Percentiles rank a stretch among this genome's conserved stretches.
Conservation (phyloP, 1,284 basidiomycete species). For the Chalciporus sp. region DNA sequence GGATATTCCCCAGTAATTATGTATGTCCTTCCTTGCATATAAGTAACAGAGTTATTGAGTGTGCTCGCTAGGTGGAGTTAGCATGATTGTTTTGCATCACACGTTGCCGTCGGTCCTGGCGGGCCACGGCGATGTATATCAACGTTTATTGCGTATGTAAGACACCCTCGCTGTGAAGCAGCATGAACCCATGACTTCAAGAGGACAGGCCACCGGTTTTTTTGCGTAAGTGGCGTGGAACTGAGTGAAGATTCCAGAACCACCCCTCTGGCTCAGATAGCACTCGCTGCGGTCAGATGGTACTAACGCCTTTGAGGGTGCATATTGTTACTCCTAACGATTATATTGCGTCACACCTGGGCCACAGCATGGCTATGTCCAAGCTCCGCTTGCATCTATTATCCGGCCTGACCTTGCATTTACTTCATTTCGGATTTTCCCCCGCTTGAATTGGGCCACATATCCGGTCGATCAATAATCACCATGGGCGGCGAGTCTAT, state of each 20-base stretch:
- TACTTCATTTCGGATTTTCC: conserved; percentile 7
- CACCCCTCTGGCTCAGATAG: conserved; percentile 18
- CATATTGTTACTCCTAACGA: conserved; percentile 20
- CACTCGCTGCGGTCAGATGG: background rate
- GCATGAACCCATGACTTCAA: conserved; percentile 16
- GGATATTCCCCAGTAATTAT: conserved; percentile 85
- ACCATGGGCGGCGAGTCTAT: background rate
- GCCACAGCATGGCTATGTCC: conserved; percentile 20
- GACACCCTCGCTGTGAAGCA: conserved; percentile 21
- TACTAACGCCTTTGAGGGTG: conserved; percentile 20
- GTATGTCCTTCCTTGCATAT: conserved; percentile 46
- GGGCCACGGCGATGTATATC: conserved; percentile 10
- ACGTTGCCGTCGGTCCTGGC: conserved; percentile 3
- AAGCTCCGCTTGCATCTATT: conserved; percentile 9
- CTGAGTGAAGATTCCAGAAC: conserved; percentile 21
- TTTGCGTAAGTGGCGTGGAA: conserved; percentile 37
- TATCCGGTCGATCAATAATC: conserved; percentile 3
- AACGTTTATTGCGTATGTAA: conserved; percentile 32
- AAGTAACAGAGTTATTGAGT: conserved; percentile 25
- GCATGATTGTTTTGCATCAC: conserved; percentile 16
- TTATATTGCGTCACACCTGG: conserved; percentile 30
- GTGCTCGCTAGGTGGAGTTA: conserved; percentile 28
- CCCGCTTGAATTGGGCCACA: background rate
- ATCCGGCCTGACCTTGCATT: conserved; percentile 2
- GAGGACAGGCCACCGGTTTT: conserved; percentile 23